A percentile compares a stretch with the other conserved stretches of the same genome.
Conservation (phyloP, 2,329 filamentous ascomycete genomes). For the Fusarium longipes region DNA sequence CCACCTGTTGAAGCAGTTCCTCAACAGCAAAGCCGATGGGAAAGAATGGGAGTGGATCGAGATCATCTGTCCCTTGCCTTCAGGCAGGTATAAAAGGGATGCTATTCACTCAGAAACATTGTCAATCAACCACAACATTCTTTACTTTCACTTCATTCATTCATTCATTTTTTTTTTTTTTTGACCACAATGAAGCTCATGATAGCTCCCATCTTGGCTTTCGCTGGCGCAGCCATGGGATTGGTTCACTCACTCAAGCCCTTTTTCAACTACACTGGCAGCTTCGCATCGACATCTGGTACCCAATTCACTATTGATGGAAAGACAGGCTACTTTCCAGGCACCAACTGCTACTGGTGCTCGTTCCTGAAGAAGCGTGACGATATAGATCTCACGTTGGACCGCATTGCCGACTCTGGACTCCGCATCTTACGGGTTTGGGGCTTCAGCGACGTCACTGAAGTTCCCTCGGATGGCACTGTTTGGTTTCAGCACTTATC, state of each 20-base stretch:
- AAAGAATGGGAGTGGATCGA: neutral
- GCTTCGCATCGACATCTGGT: slow-evolving; percentile 33
- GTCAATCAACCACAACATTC: neutral
- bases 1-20: neutral
- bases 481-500: slow-evolving; percentile 65
- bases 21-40: neutral
- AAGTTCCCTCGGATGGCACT: slow-evolving; percentile 43
- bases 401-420: slow-evolving; percentile 61
- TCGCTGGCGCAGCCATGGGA: neutral
- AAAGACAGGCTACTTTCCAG: slow-evolving; percentile 60
- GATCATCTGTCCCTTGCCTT: neutral
- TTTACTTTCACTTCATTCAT: neutral
- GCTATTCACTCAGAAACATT: neutral
- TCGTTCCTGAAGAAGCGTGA: slow-evolving; percentile 61
- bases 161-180: neutral
- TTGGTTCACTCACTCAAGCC: neutral
- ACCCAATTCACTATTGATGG: slow-evolving; percentile 57
- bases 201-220: neutral
- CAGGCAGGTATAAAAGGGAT: neutral
- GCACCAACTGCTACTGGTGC: slow-evolving; percentile 69
- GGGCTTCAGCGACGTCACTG: slow-evolving; percentile 70
- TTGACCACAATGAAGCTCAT: neutral
- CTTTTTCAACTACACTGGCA: neutral
- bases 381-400: slow-evolving; percentile 65
- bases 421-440: slow-evolving; percentile 68